A percentile compares a stretch with the other conserved stretches of the same genome.
phyloP scores from a whole-genome alignment of 2,329 filamentous ascomycete genomes.

The Fusarium pilosicola region DNA sequence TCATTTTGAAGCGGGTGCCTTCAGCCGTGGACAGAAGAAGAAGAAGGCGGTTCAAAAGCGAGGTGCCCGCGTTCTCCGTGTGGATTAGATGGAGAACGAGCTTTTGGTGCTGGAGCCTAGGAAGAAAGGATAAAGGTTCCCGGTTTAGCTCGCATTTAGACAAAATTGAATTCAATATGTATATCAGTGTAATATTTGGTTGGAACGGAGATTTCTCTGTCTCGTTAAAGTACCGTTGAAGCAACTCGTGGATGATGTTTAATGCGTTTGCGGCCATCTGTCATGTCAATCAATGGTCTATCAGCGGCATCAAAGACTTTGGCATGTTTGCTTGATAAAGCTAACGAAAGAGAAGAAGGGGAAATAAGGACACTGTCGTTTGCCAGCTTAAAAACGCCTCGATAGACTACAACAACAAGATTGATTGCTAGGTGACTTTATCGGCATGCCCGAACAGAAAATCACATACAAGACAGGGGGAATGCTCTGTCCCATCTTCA shows the following conservation, averaged over 20 bases:
- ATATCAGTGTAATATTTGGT: slow-evolving; percentile 51
- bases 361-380: background rate
- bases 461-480: background rate
- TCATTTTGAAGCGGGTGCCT: slow-evolving; percentile 74
- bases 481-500: background rate
- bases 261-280: slow-evolving; percentile 6
- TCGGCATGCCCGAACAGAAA: background rate
- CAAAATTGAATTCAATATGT: slow-evolving; percentile 51
- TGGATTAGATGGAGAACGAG: slow-evolving; percentile 65
- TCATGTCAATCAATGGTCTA: background rate
- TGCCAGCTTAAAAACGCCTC: background rate
- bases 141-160: slow-evolving; percentile 44
- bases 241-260: background rate
- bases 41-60: slow-evolving; percentile 79
- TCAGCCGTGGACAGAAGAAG: slow-evolving; percentile 85
- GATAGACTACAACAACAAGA: background rate
- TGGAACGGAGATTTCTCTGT: slow-evolving; percentile 25
- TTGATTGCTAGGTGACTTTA: background rate
- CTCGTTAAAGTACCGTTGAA: background rate
- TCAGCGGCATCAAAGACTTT: slow-evolving; percentile 1
- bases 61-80: slow-evolving; percentile 75
- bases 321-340: background rate
- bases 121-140: slow-evolving; percentile 35
- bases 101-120: slow-evolving; percentile 11
- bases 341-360: background rate